Evolutionary conservation across 2,329 filamentous ascomycete genomes (phyloP), one percentile per base, ranked within the genome.

Genomic region (Diplocarpon rosae): DNA sequence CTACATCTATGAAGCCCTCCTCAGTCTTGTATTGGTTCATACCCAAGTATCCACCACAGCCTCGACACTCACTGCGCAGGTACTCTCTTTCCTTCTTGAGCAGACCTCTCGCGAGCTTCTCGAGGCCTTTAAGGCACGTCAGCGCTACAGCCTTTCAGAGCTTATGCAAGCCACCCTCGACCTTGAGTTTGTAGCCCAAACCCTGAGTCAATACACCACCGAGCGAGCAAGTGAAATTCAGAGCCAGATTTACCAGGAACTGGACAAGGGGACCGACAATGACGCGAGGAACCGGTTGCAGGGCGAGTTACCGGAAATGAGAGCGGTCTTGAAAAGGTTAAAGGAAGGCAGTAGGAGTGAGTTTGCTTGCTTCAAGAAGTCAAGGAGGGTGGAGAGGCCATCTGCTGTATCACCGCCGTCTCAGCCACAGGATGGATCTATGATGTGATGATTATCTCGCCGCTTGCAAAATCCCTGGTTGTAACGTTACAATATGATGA

Each of bases 131-230:
- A 70, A 75, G 62, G 62, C 70, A 30, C 78, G 82, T 6, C 63
- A 56, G 27, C 70, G 70, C 15, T 96, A 92, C 65, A 75, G 79
- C 1, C 78, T 98, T 0, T 72, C 83, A 5, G 82, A 85, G 6
- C 75, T 98, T 40, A 94, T 96, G 81, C 93, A 98, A 66, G 93
- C 93, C 1, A 98, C 92, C 0, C 76, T 98, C 1, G 92, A 98
- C 59, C 89, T 95, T 1, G 92, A 98, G 65, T 96, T 98, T 60
- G 81, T 96, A 46, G 86, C 89, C 1, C 92, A 98, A 68, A 95
- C 90, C 5, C 73, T 98, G 29, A 85, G 78, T 49, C 82, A 89
- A 55, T 98, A 93, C 64, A 92, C 86, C 0, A 92, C 86, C 0
- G 84, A 94, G 46, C 75, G 78, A 40, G 86, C 88, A 2, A 80